A percentile compares a stretch with the other conserved stretches of the same genome.
These are phyloP conservation scores for Rhodotorula sp. DNA, from an alignment of 1,284 basidiomycete genomes.

Conservation along the genomic window DNA sequence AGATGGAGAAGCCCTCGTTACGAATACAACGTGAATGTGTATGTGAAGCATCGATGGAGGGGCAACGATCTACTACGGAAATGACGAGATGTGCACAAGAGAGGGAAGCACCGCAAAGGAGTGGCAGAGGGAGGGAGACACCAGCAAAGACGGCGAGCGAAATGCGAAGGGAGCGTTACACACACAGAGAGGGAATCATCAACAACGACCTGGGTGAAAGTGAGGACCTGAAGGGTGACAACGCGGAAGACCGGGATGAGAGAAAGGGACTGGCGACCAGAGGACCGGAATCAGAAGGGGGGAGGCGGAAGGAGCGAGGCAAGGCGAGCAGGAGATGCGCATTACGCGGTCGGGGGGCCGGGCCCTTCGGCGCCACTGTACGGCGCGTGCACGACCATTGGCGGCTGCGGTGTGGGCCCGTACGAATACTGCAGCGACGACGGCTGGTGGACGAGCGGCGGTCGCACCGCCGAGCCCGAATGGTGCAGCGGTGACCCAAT, in stretches of 20 bases:
- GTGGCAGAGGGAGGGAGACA: no score
- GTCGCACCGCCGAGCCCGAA: not conserved
- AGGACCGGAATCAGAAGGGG: not conserved
- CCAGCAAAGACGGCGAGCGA: no score
- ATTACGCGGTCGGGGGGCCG: not conserved
- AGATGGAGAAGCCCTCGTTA: no score
- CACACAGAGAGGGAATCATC: not conserved
- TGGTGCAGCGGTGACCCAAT: not conserved
- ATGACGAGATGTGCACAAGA: no score
- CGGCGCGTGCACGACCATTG: not conserved
- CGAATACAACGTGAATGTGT: no score
- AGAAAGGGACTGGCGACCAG: not conserved
- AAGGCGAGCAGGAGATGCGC: not conserved
- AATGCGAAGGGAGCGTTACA: no score
- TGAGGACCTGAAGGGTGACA: not conserved
- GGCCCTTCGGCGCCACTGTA: not conserved
- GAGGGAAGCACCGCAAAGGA: no score
- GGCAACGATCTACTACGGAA: no score
- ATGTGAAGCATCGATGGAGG: no score
- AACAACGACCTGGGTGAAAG: not conserved
- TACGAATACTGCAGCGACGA: not conserved
- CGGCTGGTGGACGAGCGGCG: constrained; percentile 5
- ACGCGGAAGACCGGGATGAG: not conserved
- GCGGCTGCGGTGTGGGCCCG: not conserved
- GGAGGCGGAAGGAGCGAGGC: not conserved